Conservation (phyloP, 306 rosid genomes). For the Medicago ruthenica region DNA sequence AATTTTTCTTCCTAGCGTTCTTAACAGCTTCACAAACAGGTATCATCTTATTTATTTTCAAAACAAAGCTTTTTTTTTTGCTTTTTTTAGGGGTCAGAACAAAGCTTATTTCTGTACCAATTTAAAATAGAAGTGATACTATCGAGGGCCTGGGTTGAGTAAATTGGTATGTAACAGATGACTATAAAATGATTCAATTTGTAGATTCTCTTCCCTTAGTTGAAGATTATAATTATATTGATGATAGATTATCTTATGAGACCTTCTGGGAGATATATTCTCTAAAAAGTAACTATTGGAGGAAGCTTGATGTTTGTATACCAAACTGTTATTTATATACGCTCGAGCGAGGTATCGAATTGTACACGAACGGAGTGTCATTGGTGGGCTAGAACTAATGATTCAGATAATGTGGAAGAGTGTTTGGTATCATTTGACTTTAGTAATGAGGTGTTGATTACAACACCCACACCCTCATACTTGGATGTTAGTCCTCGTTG, state of each 20-base stretch:
- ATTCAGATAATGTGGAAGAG: not conserved
- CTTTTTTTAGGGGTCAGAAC: no score
- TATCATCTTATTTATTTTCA: no score
- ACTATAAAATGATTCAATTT: not conserved
- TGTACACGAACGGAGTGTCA: not conserved
- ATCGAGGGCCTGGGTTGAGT: no score
- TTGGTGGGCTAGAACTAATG: not conserved
- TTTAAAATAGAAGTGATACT: no score
- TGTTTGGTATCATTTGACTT: constrained; percentile 6
- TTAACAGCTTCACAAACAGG: no score
- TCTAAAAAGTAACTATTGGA: not conserved
- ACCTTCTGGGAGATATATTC: not conserved
- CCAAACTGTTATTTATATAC: not conserved
- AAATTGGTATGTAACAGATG: no score
- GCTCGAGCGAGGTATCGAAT: not conserved
- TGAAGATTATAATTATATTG: not conserved
- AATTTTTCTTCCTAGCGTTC: no score
- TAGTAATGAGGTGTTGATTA: not conserved
- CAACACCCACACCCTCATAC: not conserved
- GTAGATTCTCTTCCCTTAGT: not conserved
- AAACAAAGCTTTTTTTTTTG: no score
- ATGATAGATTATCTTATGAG: not conserved
- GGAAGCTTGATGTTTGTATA: not conserved
- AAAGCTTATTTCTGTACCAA: no score
- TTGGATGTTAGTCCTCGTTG: not conserved